A percentile compares a stretch with the other conserved stretches of the same genome.
Conservation (phyloP, 2,329 filamentous ascomycete species). For the Didymella pomorum region DNA sequence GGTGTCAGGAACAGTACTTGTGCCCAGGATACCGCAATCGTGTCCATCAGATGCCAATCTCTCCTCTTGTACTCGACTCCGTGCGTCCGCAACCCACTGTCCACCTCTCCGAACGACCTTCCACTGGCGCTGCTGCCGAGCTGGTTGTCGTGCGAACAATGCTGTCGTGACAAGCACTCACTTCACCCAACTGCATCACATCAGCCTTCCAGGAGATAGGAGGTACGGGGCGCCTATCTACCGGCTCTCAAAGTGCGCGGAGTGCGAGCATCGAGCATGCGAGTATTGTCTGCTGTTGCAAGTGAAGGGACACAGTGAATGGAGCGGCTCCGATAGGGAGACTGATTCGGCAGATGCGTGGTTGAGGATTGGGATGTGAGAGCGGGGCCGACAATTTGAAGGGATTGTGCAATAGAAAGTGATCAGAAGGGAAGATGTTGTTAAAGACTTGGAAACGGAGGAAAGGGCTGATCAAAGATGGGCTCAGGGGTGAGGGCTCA, state of each 20-base stretch:
- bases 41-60: background rate
- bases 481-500: background rate
- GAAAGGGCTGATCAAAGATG: background rate
- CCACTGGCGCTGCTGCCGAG: conserved; percentile 2
- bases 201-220: background rate
- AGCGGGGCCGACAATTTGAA: background rate
- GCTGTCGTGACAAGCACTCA: background rate
- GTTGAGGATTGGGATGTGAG: background rate
- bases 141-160: background rate
- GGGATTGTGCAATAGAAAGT: background rate
- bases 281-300: background rate
- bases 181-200: background rate
- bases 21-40: background rate
- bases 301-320: background rate
- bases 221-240: background rate
- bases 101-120: background rate
- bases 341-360: background rate
- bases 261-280: background rate
- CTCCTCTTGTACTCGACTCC: background rate
- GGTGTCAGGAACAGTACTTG: background rate
- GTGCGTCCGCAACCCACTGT: background rate
- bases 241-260: background rate
- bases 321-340: background rate
- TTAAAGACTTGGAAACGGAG: background rate
- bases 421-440: background rate